Evolutionary conservation across 345 rosid genomes (phyloP).

Genomic region (Populus alba): DNA sequence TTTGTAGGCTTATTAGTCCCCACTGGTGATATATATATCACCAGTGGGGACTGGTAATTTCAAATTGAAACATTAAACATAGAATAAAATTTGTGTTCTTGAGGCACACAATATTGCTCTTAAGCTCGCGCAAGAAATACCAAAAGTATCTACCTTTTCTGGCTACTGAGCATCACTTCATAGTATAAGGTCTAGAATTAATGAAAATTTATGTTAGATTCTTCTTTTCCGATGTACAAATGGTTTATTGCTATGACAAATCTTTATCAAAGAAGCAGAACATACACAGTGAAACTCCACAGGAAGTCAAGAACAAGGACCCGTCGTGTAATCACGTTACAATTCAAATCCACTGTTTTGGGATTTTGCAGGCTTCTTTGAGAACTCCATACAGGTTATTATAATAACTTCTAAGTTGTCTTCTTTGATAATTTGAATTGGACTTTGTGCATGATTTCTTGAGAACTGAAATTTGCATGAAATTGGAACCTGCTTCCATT

Average conservation of each 20-base stretch:
- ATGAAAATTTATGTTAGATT: no score
- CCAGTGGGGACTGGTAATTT: no score
- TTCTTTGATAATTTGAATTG: constrained; percentile 10
- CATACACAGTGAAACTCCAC: not conserved
- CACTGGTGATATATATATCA: not conserved
- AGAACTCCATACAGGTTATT: constrained; percentile 12
- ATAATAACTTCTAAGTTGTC: constrained; percentile 35
- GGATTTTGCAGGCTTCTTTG: constrained; percentile 25
- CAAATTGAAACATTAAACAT: not conserved
- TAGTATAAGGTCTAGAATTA: no score
- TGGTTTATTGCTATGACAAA: no score
- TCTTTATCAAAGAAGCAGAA: not conserved
- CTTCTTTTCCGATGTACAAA: no score
- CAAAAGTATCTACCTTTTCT: not conserved
- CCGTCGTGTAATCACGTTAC: not conserved
- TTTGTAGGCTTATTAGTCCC: not conserved
- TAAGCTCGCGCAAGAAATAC: not conserved
- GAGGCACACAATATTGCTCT: not conserved
- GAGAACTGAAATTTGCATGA: constrained; percentile 23
- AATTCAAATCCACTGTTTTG: constrained; percentile 1
- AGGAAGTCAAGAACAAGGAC: not conserved
- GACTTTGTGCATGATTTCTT: constrained; percentile 21
- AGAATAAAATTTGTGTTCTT: not conserved
- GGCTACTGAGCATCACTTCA: not conserved
- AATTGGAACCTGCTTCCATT: constrained; percentile 9